Percentiles rank a stretch among this genome's conserved stretches.
These are phyloP conservation scores for Mycena citricolor DNA, from an alignment of 1,284 basidiomycete species.

Conservation along the genomic window DNA sequence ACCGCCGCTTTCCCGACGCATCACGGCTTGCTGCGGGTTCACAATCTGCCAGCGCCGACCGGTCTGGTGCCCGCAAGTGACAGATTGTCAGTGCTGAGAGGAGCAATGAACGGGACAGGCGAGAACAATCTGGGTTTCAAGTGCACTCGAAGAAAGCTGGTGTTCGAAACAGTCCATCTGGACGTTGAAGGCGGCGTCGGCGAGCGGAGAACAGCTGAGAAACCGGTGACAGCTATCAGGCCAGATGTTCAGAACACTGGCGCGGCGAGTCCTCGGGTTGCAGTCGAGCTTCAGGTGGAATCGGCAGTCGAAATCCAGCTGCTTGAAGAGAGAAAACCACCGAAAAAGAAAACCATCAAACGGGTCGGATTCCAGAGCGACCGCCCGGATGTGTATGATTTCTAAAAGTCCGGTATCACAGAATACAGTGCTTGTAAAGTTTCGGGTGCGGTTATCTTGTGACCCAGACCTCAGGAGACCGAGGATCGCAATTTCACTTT, in stretches of 20 bases:
- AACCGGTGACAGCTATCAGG: no score
- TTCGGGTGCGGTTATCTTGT: no score
- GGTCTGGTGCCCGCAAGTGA: conserved; percentile 73
- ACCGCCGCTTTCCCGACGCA: conserved; percentile 73
- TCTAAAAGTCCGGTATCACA: conserved; percentile 30
- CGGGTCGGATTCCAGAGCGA: conserved; percentile 71
- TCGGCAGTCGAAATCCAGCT: conserved; percentile 16
- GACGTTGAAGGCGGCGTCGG: conserved; percentile 90
- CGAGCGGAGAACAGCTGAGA: conserved; percentile 78
- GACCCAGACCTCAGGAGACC: no score
- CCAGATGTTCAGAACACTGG: no score
- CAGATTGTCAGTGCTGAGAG: conserved; percentile 75
- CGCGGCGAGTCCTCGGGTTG: no score
- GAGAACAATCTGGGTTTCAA: conserved; percentile 97
- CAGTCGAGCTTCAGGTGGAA: conserved; percentile 4
- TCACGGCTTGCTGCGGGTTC: conserved; percentile 80
- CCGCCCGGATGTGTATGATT: conserved; percentile 54
- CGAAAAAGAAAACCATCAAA: conserved; percentile 46
- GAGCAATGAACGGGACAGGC: conserved; percentile 55
- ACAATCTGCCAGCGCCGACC: conserved; percentile 69
- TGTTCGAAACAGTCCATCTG: conserved; percentile 91
- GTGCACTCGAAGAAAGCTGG: conserved; percentile 82
- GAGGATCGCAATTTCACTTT: no score
- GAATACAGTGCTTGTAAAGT: no score
- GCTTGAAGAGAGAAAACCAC: conserved; percentile 20